Conservation (phyloP, 164 flowering plant genomes). For the Santalum album region DNA sequence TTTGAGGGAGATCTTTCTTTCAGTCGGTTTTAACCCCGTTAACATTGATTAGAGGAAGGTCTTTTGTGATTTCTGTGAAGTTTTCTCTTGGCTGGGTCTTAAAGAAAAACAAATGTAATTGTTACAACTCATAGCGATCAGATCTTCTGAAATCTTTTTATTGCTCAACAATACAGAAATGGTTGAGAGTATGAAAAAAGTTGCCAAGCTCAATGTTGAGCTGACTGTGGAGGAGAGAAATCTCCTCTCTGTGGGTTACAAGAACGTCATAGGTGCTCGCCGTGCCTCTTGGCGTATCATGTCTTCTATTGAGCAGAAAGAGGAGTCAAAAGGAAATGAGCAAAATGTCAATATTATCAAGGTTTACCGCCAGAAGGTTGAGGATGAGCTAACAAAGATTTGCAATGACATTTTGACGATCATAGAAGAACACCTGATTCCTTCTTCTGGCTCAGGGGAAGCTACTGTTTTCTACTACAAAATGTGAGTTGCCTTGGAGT, state of each 20-base stretch:
- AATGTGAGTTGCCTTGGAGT: constrained; percentile 44
- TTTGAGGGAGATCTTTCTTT: too few relatives aligned
- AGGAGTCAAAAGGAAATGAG: constrained; percentile 81
- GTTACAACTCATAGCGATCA: neutral
- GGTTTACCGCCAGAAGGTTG: constrained; percentile 70
- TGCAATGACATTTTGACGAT: constrained; percentile 63
- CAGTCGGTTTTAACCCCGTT: too few relatives aligned
- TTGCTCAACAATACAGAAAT: constrained; percentile 44
- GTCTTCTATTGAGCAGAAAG: constrained; percentile 91
- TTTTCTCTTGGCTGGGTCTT: too few relatives aligned
- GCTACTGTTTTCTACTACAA: constrained; percentile 83
- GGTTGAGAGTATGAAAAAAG: constrained; percentile 79
- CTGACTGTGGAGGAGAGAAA: constrained; percentile 83
- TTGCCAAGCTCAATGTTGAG: constrained; percentile 64
- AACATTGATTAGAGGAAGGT: too few relatives aligned
- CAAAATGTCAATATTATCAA: constrained; percentile 56
- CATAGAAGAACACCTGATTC: constrained; percentile 73
- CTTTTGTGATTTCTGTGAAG: too few relatives aligned
- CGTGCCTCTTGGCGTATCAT: constrained; percentile 89
- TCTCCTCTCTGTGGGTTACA: constrained; percentile 82
- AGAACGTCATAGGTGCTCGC: constrained; percentile 81
- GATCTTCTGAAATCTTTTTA: neutral
- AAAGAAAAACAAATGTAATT: too few relatives aligned
- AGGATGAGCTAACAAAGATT: constrained; percentile 75
- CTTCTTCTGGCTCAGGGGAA: constrained; percentile 62